Evolutionary conservation across 768 basidiomycete species (phyloP), one percentile per base, ranked within the genome.

Genomic region (Leccinellum rugosiceps): DNA sequence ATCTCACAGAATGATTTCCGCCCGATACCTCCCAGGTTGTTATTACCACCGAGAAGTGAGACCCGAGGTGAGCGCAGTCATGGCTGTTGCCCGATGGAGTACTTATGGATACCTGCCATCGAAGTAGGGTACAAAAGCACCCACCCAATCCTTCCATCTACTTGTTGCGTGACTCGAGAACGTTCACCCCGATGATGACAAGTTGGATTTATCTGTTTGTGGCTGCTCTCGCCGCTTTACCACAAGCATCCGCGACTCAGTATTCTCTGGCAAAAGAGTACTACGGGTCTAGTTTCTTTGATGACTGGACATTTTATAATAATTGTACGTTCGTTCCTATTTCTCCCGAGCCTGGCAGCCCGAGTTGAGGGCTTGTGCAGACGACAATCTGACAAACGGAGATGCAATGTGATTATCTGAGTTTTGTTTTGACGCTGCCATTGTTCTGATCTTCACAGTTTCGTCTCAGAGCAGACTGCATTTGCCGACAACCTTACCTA

Each of bases 361-460:
- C 35, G 49, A 41, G 53, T 52, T 21, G 28, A 61, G 45, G 31
- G 1, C 6, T 25, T 34, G 47, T 10, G 31, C 59, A 88, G 85
- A 76, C 57, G 88, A 90, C 68, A 86, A 89, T 62, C 73, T 88
- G 3, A 89, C 87, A 17, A 84, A 84, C 56, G 86, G 87, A 56
- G 82, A 88, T 67, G 78, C 75, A 15, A 76, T 75, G 80, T 85
- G 62, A 49, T 73, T 66, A 30, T 23, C 11, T 3, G 3, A 15
- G n/a, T 14, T n/a, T 15, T 11, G 7, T 45, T 49, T 45, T n/a
- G n/a, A 34, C 46, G 25, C 13, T 35, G 13, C 50, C 31, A 13
- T 26, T 50, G 13, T 53, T 53, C 50, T 55, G 56, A 59, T 50
- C 31, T 58, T 52, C 49, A 17, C 57, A 84, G 83, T 45, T 87